Conservation (phyloP, 768 basidiomycete genomes). For the Kwoniella europaea region DNA sequence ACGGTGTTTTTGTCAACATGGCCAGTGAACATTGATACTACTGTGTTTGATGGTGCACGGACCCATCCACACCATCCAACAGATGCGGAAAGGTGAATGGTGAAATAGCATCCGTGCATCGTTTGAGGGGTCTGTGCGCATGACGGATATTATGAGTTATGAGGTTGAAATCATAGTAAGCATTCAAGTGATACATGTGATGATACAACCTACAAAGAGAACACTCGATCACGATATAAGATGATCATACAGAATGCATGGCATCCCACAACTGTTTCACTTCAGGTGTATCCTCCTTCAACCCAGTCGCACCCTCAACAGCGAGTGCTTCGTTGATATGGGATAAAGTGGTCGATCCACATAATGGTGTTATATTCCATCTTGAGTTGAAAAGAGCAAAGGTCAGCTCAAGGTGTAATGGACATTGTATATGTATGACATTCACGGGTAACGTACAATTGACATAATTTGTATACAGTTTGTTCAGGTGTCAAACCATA, state of each 20-base stretch:
- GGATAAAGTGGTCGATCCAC: conserved; percentile 70
- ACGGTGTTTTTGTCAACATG: not conserved
- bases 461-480: conserved; percentile 71
- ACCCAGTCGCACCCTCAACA: conserved; percentile 24
- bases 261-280: conserved; percentile 24
- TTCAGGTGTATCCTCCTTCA: conserved; percentile 21
- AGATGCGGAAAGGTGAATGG: no score
- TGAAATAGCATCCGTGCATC: no score
- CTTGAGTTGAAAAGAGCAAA: conserved; percentile 31
- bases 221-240: no score
- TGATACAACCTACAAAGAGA: not conserved
- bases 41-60: not conserved
- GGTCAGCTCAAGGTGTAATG: no score
- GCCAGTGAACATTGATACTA: not conserved
- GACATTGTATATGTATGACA: no score
- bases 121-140: not conserved
- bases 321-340: conserved; percentile 73
- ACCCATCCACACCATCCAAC: not conserved
- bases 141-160: not conserved
- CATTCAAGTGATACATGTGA: not conserved
- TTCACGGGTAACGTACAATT: conserved; percentile 59
- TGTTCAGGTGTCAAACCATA: conserved; percentile 69
- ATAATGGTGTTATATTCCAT: conserved; percentile 72
- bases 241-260: conserved; percentile 14
- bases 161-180: no score